Conservation (phyloP, 108 stramenopile species). For the Craspedostauros australis region DNA sequence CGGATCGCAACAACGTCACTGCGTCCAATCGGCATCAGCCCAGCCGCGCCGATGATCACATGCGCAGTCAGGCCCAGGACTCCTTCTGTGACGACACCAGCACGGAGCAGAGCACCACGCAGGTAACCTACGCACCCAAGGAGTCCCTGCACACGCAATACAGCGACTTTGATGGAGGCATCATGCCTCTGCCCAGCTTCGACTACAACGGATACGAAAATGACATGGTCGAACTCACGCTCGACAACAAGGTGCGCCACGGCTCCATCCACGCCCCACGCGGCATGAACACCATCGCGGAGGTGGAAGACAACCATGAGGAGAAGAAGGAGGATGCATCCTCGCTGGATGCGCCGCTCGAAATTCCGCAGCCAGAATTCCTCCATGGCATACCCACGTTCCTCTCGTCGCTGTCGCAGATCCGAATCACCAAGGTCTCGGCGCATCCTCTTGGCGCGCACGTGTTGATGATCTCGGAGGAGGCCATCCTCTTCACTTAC, state of each 20-base stretch:
- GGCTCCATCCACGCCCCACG: neutral
- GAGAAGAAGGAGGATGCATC: conserved; percentile 22
- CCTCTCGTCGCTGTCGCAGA: conserved; percentile 50
- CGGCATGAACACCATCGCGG: neutral
- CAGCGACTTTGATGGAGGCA: conserved; percentile 18
- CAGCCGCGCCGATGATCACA: neutral
- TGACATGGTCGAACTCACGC: conserved; percentile 20
- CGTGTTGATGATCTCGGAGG: conserved; percentile 68
- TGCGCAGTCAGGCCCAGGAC: neutral
- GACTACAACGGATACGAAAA: conserved; percentile 40
- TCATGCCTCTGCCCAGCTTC: conserved; percentile 44
- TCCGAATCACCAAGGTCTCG: conserved; percentile 60
- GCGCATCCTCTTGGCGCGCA: conserved; percentile 77
- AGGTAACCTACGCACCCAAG: too few relatives aligned
- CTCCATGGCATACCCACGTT: conserved; percentile 71
- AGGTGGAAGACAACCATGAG: conserved; percentile 1
- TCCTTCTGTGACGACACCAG: conserved; percentile 1
- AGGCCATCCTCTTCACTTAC: conserved; percentile 70
- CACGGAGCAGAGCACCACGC: conserved; percentile 1
- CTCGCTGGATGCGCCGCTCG: neutral
- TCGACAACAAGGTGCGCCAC: conserved; percentile 1
- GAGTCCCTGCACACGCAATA: too few relatives aligned
- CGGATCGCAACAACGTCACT: neutral
- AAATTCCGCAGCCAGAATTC: conserved; percentile 16
- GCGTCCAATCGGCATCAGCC: neutral